Evolutionary conservation across 73 alveolate genomes (phyloP).

Genomic region (Tetrahymena thermophila): DNA sequence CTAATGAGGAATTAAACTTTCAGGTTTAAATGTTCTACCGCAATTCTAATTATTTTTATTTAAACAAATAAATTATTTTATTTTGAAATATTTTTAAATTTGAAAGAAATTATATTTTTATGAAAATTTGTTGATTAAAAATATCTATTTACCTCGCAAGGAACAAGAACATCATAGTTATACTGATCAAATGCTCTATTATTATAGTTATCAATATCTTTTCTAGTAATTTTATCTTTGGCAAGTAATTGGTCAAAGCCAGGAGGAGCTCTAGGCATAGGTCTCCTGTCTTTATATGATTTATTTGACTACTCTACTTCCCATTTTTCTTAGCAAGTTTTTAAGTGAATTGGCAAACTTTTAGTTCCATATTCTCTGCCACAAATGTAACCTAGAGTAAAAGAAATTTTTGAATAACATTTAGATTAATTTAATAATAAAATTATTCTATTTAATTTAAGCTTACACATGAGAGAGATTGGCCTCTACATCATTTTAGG

Average conservation of each 20-base stretch:
- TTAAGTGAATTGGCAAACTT: constrained; percentile 21
- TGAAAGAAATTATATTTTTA: no score
- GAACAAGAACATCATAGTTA: not conserved
- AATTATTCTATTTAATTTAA: not conserved
- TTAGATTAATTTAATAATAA: not conserved
- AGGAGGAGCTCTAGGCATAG: constrained; percentile 13
- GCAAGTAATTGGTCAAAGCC: not conserved
- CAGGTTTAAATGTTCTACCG: not conserved
- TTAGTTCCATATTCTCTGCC: constrained; percentile 40
- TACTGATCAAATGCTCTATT: not conserved
- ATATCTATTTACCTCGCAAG: not conserved
- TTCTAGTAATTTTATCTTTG: not conserved
- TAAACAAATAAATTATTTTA: not conserved
- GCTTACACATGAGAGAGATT: not conserved
- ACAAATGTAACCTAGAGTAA: constrained; percentile 11
- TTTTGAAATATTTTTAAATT: not conserved
- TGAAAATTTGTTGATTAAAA: no score
- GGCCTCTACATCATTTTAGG: not conserved
- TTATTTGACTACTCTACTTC: not conserved
- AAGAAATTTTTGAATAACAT: not conserved
- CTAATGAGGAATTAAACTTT: not conserved
- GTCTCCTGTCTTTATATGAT: not conserved
- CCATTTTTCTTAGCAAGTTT: constrained; percentile 21
- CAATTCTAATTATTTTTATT: not conserved
- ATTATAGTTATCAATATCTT: not conserved